Conservation (phyloP, 192 early-diverging fungal species). For the Podochytrium sp. region DNA sequence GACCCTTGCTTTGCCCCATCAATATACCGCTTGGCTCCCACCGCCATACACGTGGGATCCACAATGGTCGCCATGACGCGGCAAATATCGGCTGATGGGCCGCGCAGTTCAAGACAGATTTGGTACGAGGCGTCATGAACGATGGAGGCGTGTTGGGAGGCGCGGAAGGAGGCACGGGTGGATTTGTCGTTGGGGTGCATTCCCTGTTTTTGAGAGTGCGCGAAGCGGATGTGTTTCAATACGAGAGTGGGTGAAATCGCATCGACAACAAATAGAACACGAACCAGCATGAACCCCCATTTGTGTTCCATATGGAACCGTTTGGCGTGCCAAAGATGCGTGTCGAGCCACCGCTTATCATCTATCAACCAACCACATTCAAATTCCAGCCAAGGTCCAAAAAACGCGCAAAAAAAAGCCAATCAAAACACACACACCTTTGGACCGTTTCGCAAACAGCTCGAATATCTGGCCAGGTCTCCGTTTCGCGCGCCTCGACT, state of each 20-base stretch:
- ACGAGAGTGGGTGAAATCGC: background rate
- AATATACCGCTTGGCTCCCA: conserved; percentile 38
- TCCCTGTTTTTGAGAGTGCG: conserved; percentile 47
- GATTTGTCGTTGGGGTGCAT: conserved; percentile 87
- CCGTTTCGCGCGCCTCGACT: conserved; percentile 32
- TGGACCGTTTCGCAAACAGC: conserved; percentile 25
- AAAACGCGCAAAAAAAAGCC: background rate
- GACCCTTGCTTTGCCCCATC: conserved; percentile 64
- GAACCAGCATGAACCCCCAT: conserved; percentile 80
- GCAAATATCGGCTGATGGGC: conserved; percentile 52
- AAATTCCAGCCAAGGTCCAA: background rate
- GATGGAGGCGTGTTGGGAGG: conserved; percentile 74
- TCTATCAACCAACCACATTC: conserved; percentile 34
- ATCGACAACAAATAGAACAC: background rate
- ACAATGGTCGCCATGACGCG: conserved; percentile 55
- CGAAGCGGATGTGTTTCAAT: background rate
- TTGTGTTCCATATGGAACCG: conserved; percentile 90
- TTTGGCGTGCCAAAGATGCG: conserved; percentile 98
- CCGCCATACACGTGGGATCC: conserved; percentile 60
- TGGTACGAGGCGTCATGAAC: conserved; percentile 87
- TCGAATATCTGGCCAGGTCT: conserved; percentile 26
- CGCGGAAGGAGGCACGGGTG: conserved; percentile 73
- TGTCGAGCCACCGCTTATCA: conserved; percentile 88
- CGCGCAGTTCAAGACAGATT: conserved; percentile 72
- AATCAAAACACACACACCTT: conserved; percentile 10